These are phyloP conservation scores for Psilocybe sp. DNA, from an alignment of 768 basidiomycete species.

Conservation along the genomic window DNA sequence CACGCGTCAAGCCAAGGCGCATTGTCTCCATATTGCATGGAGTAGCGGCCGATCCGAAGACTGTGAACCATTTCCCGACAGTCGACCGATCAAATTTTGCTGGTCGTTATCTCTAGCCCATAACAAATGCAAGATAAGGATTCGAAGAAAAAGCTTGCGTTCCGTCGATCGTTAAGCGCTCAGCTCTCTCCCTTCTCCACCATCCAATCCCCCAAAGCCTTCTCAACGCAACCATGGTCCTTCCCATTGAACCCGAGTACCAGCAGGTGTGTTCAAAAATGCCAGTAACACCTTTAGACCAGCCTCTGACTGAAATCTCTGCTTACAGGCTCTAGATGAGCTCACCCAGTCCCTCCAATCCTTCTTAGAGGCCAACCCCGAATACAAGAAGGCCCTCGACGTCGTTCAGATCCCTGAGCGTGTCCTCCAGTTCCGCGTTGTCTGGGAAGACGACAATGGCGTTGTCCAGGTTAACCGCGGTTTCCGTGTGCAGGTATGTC, in stretches of 20 bases:
- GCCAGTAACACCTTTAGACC: background rate
- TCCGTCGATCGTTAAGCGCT: background rate
- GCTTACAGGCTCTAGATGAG: constrained; percentile 57
- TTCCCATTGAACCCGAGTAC: constrained; percentile 65
- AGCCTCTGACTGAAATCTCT: background rate
- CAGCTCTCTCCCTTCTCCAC: constrained; percentile 7
- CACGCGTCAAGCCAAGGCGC: no score
- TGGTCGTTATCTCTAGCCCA: constrained; percentile 12
- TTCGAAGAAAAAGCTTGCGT: constrained; percentile 15
- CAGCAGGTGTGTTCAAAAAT: constrained; percentile 47
- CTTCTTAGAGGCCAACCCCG: constrained; percentile 65
- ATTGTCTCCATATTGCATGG: no score
- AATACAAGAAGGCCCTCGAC: constrained; percentile 65
- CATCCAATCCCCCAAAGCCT: background rate
- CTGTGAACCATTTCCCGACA: no score
- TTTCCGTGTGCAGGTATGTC: constrained; percentile 65
- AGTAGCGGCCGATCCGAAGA: no score
- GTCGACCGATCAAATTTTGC: background rate
- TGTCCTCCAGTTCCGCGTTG: constrained; percentile 66
- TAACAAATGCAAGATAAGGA: constrained; percentile 22
- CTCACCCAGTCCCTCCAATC: constrained; percentile 58
- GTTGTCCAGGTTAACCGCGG: constrained; percentile 67
- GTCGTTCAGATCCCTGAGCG: constrained; percentile 59
- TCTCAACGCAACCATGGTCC: constrained; percentile 31
- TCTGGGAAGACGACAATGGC: constrained; percentile 74